Evolutionary conservation across 2,329 filamentous ascomycete genomes (phyloP), one percentile per base, ranked within the genome.

Genomic region (Ceratocystis lukuohia): DNA sequence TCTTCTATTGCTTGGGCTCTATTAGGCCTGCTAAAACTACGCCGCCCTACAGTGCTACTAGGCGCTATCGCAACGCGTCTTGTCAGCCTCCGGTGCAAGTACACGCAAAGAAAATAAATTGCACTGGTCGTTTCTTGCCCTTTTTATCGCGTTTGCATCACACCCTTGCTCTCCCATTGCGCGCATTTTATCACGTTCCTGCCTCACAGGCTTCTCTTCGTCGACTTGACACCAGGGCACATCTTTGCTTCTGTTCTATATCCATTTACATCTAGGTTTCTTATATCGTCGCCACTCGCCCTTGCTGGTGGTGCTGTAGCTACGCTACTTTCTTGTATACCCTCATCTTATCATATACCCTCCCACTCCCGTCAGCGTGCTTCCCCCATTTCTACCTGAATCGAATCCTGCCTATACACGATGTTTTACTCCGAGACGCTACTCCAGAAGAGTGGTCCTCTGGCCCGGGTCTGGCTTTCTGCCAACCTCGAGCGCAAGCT

Each of bases 361-460:
- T 6, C n/a, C 62, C 12, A 17, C 17, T 12, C 10, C 37, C 37
- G 4, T 5, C 37, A 15, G 37, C 12, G 37, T 41, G 17, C 20
- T 33, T 17, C n/a, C 2, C 25, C 62, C 15, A 22, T 28, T 50
- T 44, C 53, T 53, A 41, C 6, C 44, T 8, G 46, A 8, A 17
- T 46, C 33, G 12, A 3, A 59, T 59, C 6, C 15, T 41, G 37
- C 72, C 69, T 69, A 71, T 70, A 66, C 77, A 79, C 74, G 75
- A 99, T 99, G 94, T 99, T 99, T 79, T 97, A 96, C 77, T 96
- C 94, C 65, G 91, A 96, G 80, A 91, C 91, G 66, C 84, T 99
- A 68, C 84, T 99, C 72, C 91, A 92, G 76, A 96, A 96, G 86
- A 96, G 91, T 72, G 94, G 94, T 80, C 93, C 94, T 73, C 79